These are phyloP conservation scores for Aspergillus conjunctus DNA, from an alignment of 495 filamentous ascomycete genomes.

Conservation along the genomic window DNA sequence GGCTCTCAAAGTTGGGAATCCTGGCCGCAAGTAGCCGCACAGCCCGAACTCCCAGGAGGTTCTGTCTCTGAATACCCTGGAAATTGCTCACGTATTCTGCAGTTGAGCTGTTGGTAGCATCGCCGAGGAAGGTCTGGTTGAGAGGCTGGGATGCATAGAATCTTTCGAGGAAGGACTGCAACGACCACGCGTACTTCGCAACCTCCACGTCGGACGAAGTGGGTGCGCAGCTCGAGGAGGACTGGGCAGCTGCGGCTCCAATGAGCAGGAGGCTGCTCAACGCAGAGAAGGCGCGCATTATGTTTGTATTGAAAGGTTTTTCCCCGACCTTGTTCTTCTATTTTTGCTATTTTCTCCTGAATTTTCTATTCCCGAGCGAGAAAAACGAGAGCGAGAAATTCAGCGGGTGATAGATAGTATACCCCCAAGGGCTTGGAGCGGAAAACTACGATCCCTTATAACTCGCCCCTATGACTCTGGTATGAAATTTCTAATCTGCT, in stretches of 20 bases:
- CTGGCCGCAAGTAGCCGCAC: constrained; percentile 25
- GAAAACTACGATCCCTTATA: not conserved
- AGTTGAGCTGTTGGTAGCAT: constrained; percentile 25
- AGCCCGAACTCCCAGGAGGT: constrained; percentile 32
- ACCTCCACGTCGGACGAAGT: constrained; percentile 27
- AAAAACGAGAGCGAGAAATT: not conserved
- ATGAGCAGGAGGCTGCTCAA: constrained; percentile 27
- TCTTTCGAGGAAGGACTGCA: constrained; percentile 30
- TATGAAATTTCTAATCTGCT: not conserved
- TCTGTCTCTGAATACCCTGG: constrained; percentile 30
- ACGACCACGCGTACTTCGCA: constrained; percentile 30
- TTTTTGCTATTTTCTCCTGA: not conserved
- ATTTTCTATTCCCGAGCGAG: not conserved
- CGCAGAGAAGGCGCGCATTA: constrained; percentile 26
- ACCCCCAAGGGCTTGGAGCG: not conserved
- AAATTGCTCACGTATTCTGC: constrained; percentile 29
- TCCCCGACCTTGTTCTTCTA: not conserved
- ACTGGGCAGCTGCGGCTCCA: constrained; percentile 25
- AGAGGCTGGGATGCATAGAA: constrained; percentile 30
- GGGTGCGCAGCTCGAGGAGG: constrained; percentile 26
- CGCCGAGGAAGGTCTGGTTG: constrained; percentile 31
- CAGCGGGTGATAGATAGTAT: not conserved
- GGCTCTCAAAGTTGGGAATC: constrained; percentile 25
- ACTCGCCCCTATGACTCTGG: not conserved
- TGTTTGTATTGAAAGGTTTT: constrained; percentile 12